phyloP scores from a whole-genome alignment of 2,329 filamentous ascomycete species.

The Byssochlamys sp. region DNA sequence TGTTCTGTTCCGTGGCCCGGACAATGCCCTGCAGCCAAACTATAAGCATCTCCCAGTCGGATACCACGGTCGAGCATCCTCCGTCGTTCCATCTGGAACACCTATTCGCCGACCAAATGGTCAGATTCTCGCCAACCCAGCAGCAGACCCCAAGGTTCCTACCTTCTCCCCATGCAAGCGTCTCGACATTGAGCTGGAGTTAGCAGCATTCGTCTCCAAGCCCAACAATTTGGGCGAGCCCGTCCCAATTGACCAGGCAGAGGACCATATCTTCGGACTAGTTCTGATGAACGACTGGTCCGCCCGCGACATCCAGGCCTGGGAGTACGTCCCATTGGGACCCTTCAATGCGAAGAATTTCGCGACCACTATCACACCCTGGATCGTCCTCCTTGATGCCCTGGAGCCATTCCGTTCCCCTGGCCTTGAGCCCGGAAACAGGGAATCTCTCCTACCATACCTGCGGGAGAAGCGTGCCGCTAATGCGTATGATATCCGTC shows the following conservation, averaged over 20 bases:
- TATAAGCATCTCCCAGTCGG: constrained; percentile 73
- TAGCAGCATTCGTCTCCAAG: constrained; percentile 63
- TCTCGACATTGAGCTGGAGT: constrained; percentile 71
- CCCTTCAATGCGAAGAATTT: constrained; percentile 83
- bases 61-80: constrained; percentile 70
- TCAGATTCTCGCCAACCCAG: constrained; percentile 59
- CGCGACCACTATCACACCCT: constrained; percentile 64
- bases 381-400: constrained; percentile 69
- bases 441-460: constrained; percentile 50
- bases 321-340: constrained; percentile 74
- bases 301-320: constrained; percentile 69
- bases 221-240: constrained; percentile 56
- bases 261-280: constrained; percentile 65
- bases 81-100: constrained; percentile 64
- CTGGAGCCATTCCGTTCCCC: constrained; percentile 56
- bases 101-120: constrained; percentile 63
- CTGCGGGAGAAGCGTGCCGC: constrained; percentile 50
- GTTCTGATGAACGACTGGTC: constrained; percentile 85
- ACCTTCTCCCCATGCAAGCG: constrained; percentile 54
- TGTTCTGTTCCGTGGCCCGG: constrained; percentile 60
- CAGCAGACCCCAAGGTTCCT: constrained; percentile 53
- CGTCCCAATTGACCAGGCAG: constrained; percentile 54
- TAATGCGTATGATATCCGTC: constrained; percentile 58
- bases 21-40: constrained; percentile 67
- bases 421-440: constrained; percentile 45